Evolutionary conservation across 2,329 filamentous ascomycete species (phyloP), one percentile per base, ranked within the genome.

Genomic region (Achaetomium macrosporum): DNA sequence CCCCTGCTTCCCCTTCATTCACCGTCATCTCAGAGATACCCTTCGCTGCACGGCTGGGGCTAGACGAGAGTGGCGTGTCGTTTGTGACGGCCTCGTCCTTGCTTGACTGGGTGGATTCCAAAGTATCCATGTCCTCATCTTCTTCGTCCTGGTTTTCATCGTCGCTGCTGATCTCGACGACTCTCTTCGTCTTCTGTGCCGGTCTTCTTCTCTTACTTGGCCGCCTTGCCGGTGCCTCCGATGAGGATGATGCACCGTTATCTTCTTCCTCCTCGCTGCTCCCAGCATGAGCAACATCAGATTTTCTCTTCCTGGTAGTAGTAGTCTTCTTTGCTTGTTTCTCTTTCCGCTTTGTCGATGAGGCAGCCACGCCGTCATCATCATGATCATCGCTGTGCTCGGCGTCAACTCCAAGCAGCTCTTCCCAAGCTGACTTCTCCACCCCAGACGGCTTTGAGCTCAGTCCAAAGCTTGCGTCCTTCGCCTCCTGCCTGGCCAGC

Each of bases 401-500:
- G 25, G 25, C 55, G 12, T 55, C 60, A 30, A 52, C 53, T 12
- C 50, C 57, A 42, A 55, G 43, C 54, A 57, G 41, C 56, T 51
- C 64, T 57, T 54, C 59, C 46, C 57, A 62, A 12, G 51, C 59
- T 47, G 55, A 52, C 25, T 41, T 51, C 10, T 59, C 57, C 30
- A 50, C 59, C 44, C 57, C 55, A 31, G 53, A 37, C 25, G 45
- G 48, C 40, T 43, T 52, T 17, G n/a, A 25, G 13, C 39, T 36
- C 49, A 55, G 40, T 42, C 56, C 59, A 46, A 61, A 50, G 1
- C 67, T 71, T 1, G 67, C 69, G 13, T 66, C 66, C 49, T 69
- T 71, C 17, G 74, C 71, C 44, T 78, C 78, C 58, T 81, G 76
- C 45, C 87, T 75, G 15, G 68, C 69, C 67, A 85, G 83, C 69